These are phyloP conservation scores for Candida maltosa DNA, from an alignment of 805 yeast species.

Conservation along the genomic window DNA sequence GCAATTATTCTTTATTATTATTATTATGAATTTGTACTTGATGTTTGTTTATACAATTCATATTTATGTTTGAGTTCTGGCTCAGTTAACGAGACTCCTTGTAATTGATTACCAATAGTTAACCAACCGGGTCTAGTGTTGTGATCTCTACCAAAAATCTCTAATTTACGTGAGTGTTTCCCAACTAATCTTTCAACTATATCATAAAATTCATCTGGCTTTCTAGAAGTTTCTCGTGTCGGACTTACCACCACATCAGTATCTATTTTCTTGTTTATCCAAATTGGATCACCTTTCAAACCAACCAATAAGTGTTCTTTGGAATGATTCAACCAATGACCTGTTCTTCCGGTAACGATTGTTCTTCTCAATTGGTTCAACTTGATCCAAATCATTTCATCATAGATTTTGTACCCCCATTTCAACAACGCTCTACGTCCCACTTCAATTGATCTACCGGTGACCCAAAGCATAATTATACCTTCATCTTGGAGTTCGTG, in stretches of 20 bases:
- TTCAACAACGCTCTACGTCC: constrained; percentile 72
- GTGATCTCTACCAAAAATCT: constrained; percentile 85
- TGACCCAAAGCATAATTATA: constrained; percentile 83
- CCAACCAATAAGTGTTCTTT: constrained; percentile 90
- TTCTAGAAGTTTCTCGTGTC: constrained; percentile 84
- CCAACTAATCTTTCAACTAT: constrained; percentile 86
- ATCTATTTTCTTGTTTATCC: constrained; percentile 68
- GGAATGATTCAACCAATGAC: constrained; percentile 95
- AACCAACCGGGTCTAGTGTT: constrained; percentile 90
- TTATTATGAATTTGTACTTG: neutral
- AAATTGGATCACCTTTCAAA: constrained; percentile 70
- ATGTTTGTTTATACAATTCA: constrained; percentile 14
- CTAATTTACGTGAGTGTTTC: constrained; percentile 69
- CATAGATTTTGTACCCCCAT: constrained; percentile 81
- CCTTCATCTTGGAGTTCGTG: constrained; percentile 79
- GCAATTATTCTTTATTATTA: neutral
- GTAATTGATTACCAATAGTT: constrained; percentile 77
- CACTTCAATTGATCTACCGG: constrained; percentile 87
- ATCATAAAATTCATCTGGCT: constrained; percentile 87
- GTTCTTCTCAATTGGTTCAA: constrained; percentile 85
- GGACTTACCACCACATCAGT: constrained; percentile 75
- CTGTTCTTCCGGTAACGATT: constrained; percentile 92
- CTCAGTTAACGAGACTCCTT: constrained; percentile 57
- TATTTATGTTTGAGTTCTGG: constrained; percentile 49
- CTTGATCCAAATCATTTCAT: constrained; percentile 88